Evolutionary conservation across 345 rosid species (phyloP).

Genomic region (Citrus mangshanensis): DNA sequence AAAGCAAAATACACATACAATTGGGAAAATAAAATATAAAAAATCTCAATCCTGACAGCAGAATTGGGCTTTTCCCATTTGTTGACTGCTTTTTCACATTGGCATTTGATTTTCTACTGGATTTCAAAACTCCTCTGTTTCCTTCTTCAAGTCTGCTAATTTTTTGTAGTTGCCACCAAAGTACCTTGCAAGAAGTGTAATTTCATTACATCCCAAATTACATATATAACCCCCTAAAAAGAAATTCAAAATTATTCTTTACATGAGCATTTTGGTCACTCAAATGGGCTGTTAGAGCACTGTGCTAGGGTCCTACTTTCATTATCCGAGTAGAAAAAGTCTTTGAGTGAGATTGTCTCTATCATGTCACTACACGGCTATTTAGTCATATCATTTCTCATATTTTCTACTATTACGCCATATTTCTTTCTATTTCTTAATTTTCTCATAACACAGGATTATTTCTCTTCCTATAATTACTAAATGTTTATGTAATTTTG

Average conservation of each 20-base stretch:
- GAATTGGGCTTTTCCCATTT: slow-evolving; percentile 32
- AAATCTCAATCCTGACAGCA: slow-evolving; percentile 24
- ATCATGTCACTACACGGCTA: no score
- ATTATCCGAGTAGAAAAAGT: no score
- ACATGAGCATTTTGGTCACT: slow-evolving; percentile 10
- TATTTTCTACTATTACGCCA: no score
- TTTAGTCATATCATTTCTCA: no score
- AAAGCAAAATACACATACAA: slow-evolving; percentile 25
- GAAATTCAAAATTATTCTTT: not conserved
- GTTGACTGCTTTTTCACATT: slow-evolving; percentile 34
- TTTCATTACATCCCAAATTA: not conserved
- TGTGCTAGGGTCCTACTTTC: no score
- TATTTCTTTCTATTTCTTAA: no score
- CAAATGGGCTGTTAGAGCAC: not conserved
- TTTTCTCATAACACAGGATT: no score
- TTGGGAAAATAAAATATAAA: not conserved
- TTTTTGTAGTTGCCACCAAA: slow-evolving; percentile 14
- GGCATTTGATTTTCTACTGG: slow-evolving; percentile 18
- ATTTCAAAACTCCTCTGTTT: slow-evolving; percentile 13
- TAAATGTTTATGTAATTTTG: no score
- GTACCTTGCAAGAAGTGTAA: slow-evolving; percentile 14
- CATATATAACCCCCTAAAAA: not conserved
- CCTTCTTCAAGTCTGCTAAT: slow-evolving; percentile 7
- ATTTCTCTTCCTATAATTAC: no score
- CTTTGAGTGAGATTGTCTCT: no score